phyloP scores from a whole-genome alignment of 768 basidiomycete species.

The Clathrus columnatus region DNA sequence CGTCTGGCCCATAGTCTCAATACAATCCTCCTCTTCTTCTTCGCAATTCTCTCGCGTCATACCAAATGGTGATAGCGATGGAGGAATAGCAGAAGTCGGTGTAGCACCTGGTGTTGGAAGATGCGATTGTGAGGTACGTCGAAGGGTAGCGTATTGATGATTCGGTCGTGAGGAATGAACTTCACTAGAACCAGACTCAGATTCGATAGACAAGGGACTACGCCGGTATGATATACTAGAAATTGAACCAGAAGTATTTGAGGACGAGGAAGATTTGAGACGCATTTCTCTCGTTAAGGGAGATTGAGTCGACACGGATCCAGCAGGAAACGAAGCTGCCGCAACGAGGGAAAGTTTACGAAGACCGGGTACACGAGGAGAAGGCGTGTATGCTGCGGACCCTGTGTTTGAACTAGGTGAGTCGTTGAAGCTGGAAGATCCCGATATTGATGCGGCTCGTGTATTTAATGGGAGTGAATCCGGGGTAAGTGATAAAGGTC shows the following conservation, averaged over 20 bases:
- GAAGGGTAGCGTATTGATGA: conserved; percentile 1
- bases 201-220: not conserved
- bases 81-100: conserved; percentile 36
- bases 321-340: conserved; percentile 14
- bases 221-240: not conserved
- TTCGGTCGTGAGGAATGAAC: not conserved
- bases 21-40: not conserved
- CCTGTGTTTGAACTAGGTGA: conserved; percentile 6
- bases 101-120: conserved; percentile 72
- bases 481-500: conserved; percentile 62
- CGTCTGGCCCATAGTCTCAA: not conserved
- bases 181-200: not conserved
- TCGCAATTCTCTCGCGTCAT: not conserved
- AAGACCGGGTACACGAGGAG: conserved; percentile 35
- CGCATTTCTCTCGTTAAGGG: not conserved
- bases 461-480: conserved; percentile 30
- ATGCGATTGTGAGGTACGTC: conserved; percentile 14
- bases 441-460: conserved; percentile 18
- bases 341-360: conserved; percentile 44
- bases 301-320: not conserved
- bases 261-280: not conserved
- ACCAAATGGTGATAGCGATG: conserved; percentile 1
- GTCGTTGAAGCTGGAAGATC: conserved; percentile 8
- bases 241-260: not conserved
- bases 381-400: conserved; percentile 29